Base-by-base conservation (phyloP, 257 asterid genomes). In the Solanum medicagineum region DNA sequence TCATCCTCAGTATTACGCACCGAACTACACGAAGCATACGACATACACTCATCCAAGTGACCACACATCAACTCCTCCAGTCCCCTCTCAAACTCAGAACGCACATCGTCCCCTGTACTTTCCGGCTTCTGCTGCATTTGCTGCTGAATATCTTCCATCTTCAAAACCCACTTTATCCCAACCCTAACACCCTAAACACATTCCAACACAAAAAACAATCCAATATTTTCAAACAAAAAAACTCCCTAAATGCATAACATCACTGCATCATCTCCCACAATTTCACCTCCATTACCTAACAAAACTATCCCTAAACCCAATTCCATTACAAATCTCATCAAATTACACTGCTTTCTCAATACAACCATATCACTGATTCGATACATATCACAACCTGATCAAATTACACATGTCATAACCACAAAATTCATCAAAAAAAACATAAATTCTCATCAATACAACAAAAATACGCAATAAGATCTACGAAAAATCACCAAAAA, bases 81-180 rank as follows among this genome's bases (percentile, higher is more conserved):
- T 77, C 97, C 95, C 91, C 98, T 94, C 90, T 95, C 98, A 24
- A 94, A 95, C 74, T 92, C 99, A 0, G 95, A 90, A 69, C 89
- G 94, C 65, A 90, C 92, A 45, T 88, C 95, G 24, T 88, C 91
- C 13, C 89, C 94, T 0, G 96, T 88, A 89, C 98, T 92, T 87
- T 94, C 99, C 13, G 99, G 93, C 87, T 97, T 97, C 93, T 90
- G 99, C 85, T 92, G 99, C 87, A 91, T 79, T 85, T 94, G 99
- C 56, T 91, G 98, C 88, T 86, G 91, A 89, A 92, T 89, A 90
- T 93, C 94, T 26, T 90, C 91, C 99, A 97, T 97, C 90, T 86
- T 80, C 87, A 77, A 83, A 90, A 63, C 26, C 22, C 90, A 84
- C 80, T 65, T 79, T 57, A 19, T 84, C 90, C 89, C 90, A 87